Conservation (phyloP, 495 filamentous ascomycete species). For the Delitschia confertaspora region DNA sequence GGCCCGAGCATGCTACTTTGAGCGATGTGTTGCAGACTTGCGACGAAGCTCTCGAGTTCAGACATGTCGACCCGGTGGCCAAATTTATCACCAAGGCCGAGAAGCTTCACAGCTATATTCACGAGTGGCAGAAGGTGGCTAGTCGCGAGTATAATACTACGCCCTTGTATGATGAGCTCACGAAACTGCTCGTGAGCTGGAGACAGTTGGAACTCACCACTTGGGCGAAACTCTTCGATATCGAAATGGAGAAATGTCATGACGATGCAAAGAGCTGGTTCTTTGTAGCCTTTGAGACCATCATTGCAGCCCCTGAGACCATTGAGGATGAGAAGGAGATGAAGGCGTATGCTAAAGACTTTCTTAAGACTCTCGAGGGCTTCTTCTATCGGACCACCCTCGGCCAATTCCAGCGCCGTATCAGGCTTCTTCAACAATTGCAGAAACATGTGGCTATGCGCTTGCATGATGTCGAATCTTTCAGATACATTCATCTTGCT, state of each 20-base stretch:
- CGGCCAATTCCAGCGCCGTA: conserved; percentile 68
- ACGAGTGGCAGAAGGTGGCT: conserved; percentile 90
- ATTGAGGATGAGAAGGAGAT: conserved; percentile 45
- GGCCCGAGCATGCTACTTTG: conserved; percentile 67
- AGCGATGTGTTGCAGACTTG: conserved; percentile 67
- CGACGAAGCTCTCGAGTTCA: conserved; percentile 61
- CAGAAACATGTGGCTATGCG: conserved; percentile 53
- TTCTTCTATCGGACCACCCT: conserved; percentile 68
- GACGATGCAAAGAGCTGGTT: conserved; percentile 83
- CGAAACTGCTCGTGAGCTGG: conserved; percentile 71
- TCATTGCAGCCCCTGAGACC: conserved; percentile 65
- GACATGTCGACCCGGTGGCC: conserved; percentile 76
- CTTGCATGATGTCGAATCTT: conserved; percentile 42
- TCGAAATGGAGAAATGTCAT: conserved; percentile 64
- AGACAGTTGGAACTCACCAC: conserved; percentile 80
- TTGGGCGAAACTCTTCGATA: conserved; percentile 83
- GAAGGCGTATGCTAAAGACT: conserved; percentile 51
- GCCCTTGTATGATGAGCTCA: conserved; percentile 62
- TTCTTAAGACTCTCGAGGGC: conserved; percentile 60
- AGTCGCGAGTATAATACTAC: conserved; percentile 65
- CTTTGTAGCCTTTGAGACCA: conserved; percentile 87
- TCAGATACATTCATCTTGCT: conserved; percentile 48
- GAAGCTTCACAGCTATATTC: conserved; percentile 66
- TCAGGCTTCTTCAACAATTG: conserved; percentile 66
- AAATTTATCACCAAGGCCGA: conserved; percentile 76